These are phyloP conservation scores for Coemansia sp. DNA, from an alignment of 192 early-diverging fungal genomes.

Conservation along the genomic window DNA sequence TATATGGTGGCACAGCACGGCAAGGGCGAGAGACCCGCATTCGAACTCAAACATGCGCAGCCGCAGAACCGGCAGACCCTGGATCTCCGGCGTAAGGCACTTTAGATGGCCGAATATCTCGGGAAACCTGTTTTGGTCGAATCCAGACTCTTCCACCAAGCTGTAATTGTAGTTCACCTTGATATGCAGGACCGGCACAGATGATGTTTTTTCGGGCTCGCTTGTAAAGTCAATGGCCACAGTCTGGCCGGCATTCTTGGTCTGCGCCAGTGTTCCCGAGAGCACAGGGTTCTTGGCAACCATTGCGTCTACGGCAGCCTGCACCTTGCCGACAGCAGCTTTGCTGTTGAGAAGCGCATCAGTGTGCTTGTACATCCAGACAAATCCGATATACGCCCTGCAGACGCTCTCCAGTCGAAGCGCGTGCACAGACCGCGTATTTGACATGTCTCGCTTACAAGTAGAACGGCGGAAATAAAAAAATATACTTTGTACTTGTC, in stretches of 20 bases:
- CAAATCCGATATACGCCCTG: conserved; percentile 23
- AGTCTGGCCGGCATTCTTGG: neutral
- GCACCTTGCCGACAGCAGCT: neutral
- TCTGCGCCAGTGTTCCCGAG: conserved; percentile 4
- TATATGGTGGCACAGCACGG: conserved; percentile 17
- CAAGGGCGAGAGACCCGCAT: conserved; percentile 11
- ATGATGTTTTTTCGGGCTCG: neutral
- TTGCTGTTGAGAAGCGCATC: neutral
- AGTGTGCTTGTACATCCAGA: conserved; percentile 22
- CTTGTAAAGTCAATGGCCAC: neutral
- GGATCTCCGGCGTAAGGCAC: conserved; percentile 4
- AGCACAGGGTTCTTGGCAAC: conserved; percentile 15
- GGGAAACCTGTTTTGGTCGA: conserved; percentile 17
- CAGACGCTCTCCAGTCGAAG: conserved; percentile 13
- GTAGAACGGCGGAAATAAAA: neutral
- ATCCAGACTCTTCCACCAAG: conserved; percentile 5
- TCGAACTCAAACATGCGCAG: conserved; percentile 11
- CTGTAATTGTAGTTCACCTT: conserved; percentile 8
- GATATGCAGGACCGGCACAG: neutral
- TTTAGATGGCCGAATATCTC: conserved; percentile 15
- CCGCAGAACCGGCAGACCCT: conserved; percentile 11
- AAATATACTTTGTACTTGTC: neutral
- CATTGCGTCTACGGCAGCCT: conserved; percentile 12
- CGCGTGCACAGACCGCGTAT: neutral
- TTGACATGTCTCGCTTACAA: neutral